Conservation (phyloP, 495 filamentous ascomycete species). For the Daldinia bambusicola region DNA sequence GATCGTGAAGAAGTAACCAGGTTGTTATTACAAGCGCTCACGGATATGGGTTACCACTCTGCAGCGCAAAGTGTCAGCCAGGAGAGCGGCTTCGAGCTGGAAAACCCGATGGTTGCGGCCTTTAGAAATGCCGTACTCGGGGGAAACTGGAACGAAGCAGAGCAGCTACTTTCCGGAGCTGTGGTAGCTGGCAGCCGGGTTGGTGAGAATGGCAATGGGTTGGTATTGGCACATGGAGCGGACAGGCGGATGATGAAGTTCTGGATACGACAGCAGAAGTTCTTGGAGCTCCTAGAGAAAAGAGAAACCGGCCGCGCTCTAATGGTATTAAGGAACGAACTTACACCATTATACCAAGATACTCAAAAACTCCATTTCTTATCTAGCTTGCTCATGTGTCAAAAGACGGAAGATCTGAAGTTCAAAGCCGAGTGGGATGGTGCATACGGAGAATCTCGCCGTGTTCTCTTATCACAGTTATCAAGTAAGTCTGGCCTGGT, state of each 20-base stretch:
- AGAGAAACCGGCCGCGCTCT: conserved; percentile 78
- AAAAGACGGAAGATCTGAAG: conserved; percentile 79
- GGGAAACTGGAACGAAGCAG: conserved; percentile 86
- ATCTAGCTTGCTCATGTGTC: conserved; percentile 91
- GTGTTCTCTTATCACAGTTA: conserved; percentile 78
- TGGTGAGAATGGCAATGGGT: conserved; percentile 55
- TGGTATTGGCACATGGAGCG: conserved; percentile 58
- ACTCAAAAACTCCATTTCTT: conserved; percentile 77
- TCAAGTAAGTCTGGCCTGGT: conserved; percentile 70
- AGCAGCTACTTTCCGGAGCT: conserved; percentile 76
- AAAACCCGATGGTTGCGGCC: conserved; percentile 82
- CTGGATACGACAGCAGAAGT: conserved; percentile 91
- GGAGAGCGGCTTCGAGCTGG: conserved; percentile 89
- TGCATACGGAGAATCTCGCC: conserved; percentile 78
- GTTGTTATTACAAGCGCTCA: conserved; percentile 89
- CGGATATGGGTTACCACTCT: conserved; percentile 83
- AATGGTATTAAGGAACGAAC: conserved; percentile 82
- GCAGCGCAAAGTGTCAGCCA: conserved; percentile 78
- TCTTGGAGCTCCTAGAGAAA: conserved; percentile 86
- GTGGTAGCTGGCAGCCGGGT: conserved; percentile 61
- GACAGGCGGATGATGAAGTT: conserved; percentile 67
- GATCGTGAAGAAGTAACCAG: conserved; percentile 93
- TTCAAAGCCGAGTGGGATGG: conserved; percentile 90
- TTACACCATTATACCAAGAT: conserved; percentile 88
- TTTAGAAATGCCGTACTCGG: conserved; percentile 84